These are phyloP conservation scores for Podaxis rugospora DNA, from an alignment of 768 basidiomycete genomes.

Conservation along the genomic window DNA sequence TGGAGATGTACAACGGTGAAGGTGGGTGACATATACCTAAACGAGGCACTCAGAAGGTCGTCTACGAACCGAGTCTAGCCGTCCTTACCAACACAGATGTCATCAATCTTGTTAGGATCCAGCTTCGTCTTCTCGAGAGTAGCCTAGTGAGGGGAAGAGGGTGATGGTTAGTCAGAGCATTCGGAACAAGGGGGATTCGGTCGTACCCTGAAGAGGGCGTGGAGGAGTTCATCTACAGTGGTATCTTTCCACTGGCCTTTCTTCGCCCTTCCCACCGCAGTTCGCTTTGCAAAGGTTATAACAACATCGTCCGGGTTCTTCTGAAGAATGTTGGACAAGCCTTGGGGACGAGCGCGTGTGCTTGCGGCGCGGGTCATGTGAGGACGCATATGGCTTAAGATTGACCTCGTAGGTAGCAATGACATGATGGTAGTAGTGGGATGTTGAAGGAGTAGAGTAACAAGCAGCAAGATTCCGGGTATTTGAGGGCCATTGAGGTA, in stretches of 20 bases:
- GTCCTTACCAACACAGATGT: slow-evolving; percentile 77
- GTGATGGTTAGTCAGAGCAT: not conserved
- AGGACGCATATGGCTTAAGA: slow-evolving; percentile 2
- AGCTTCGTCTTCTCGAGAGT: slow-evolving; percentile 62
- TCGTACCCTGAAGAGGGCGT: slow-evolving; percentile 72
- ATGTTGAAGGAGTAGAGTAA: not conserved
- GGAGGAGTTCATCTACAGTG: slow-evolving; percentile 82
- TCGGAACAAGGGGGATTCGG: not conserved
- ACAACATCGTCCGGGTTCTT: slow-evolving; percentile 84
- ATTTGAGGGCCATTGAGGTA: not conserved
- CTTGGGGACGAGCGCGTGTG: slow-evolving; percentile 34
- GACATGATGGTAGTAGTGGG: slow-evolving; percentile 13
- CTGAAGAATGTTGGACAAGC: slow-evolving; percentile 52
- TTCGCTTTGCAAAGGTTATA: slow-evolving; percentile 84
- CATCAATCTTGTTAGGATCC: slow-evolving; percentile 69
- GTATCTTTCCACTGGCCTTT: slow-evolving; percentile 92
- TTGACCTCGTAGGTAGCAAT: slow-evolving; percentile 15
- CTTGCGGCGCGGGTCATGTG: slow-evolving; percentile 33
- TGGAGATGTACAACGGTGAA: slow-evolving; percentile 76
- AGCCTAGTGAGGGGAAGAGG: slow-evolving; percentile 37
- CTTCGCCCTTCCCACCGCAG: slow-evolving; percentile 82
- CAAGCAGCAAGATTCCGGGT: not conserved
- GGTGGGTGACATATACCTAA: slow-evolving; percentile 81
- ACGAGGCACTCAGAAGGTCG: not conserved
- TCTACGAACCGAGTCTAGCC: not conserved